A percentile compares a stretch with the other conserved stretches of the same genome.
Evolutionary conservation across 495 filamentous ascomycete species (phyloP).

Genomic region (Hypoxylon crocopeplum): DNA sequence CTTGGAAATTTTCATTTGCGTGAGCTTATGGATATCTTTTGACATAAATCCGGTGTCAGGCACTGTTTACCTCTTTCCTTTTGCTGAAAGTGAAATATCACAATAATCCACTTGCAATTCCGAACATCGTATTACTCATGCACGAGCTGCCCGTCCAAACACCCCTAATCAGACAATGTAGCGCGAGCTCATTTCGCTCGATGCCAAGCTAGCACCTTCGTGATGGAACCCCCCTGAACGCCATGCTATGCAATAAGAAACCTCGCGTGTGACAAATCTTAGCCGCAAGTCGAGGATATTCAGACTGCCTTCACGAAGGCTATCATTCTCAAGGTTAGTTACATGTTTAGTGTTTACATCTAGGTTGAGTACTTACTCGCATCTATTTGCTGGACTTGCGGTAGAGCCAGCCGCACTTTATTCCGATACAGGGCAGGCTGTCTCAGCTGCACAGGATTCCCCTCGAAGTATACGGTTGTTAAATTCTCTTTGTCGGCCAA

Average conservation of each 20-base stretch:
- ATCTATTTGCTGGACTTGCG: slow-evolving; percentile 91
- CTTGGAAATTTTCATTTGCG: slow-evolving; percentile 24
- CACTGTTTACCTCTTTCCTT: slow-evolving; percentile 8
- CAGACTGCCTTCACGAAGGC: slow-evolving; percentile 45
- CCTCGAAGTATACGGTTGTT: slow-evolving; percentile 96
- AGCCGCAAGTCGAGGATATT: not conserved
- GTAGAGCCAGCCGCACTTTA: slow-evolving; percentile 87
- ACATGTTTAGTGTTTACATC: not conserved
- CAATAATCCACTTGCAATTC: not conserved
- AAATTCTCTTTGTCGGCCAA: slow-evolving; percentile 78
- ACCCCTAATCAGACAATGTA: slow-evolving; percentile 9
- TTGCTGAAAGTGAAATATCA: slow-evolving; percentile 10
- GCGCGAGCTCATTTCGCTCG: slow-evolving; percentile 3
- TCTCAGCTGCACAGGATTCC: slow-evolving; percentile 84
- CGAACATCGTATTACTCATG: not conserved
- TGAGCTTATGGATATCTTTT: slow-evolving; percentile 32
- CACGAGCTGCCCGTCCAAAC: not conserved
- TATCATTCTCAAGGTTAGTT: slow-evolving; percentile 49
- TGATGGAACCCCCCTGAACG: slow-evolving; percentile 30
- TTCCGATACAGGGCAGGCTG: slow-evolving; percentile 84
- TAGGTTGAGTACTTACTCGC: slow-evolving; percentile 74
- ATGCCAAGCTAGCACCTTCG: not conserved
- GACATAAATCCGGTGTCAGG: slow-evolving; percentile 13
- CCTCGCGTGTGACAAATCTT: not conserved
- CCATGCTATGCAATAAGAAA: slow-evolving; percentile 40